These are phyloP conservation scores for Boletus sp. DNA, from an alignment of 768 basidiomycete genomes.

Conservation along the genomic window DNA sequence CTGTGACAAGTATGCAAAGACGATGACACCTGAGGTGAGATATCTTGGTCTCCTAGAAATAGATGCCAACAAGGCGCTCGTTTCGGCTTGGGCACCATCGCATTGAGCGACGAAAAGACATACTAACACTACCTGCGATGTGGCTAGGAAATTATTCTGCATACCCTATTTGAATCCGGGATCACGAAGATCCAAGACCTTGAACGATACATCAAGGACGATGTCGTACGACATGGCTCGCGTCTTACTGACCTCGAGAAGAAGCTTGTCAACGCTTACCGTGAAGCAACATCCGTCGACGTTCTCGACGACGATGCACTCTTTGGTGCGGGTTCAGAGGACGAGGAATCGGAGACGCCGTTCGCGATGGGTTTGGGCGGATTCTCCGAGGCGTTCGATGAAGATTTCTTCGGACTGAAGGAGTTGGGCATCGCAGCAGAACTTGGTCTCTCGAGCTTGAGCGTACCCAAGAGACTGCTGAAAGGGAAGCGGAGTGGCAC, in stretches of 20 bases:
- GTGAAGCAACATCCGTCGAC: slow-evolving; percentile 58
- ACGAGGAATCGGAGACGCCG: slow-evolving; percentile 64
- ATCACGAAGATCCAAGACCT: slow-evolving; percentile 74
- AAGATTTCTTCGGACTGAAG: slow-evolving; percentile 88
- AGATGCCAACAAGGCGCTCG: neutral
- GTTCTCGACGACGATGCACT: slow-evolving; percentile 50
- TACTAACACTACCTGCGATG: slow-evolving; percentile 4
- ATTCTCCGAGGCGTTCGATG: slow-evolving; percentile 84
- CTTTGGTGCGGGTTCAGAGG: slow-evolving; percentile 47
- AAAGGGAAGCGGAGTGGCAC: slow-evolving; percentile 53
- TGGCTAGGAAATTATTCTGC: slow-evolving; percentile 86
- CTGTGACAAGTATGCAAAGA: slow-evolving; percentile 73
- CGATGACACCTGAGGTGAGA: slow-evolving; percentile 83
- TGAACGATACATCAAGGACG: slow-evolving; percentile 86
- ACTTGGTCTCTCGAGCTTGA: slow-evolving; percentile 72
- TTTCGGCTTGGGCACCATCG: neutral
- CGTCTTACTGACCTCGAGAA: slow-evolving; percentile 79
- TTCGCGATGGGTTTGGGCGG: slow-evolving; percentile 71
- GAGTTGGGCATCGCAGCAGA: slow-evolving; percentile 89
- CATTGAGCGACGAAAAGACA: neutral
- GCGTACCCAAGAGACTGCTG: slow-evolving; percentile 75
- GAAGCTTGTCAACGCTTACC: slow-evolving; percentile 81
- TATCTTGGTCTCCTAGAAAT: neutral
- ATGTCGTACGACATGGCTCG: slow-evolving; percentile 77
- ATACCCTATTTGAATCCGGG: slow-evolving; percentile 89